Evolutionary conservation across 345 rosid genomes (phyloP).

Genomic region (Arabis alpina): DNA sequence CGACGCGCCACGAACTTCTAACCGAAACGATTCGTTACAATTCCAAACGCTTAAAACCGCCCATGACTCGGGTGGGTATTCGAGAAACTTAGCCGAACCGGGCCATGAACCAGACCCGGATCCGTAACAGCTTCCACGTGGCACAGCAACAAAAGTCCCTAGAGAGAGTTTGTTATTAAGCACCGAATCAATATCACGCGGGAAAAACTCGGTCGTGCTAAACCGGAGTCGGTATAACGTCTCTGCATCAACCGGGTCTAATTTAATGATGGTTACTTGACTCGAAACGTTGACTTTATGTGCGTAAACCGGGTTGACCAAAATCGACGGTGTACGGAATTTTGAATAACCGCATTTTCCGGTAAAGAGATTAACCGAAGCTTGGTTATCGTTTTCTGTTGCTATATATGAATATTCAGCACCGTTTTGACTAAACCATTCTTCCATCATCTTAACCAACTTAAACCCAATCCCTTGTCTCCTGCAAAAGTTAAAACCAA

Average conservation of each 20-base stretch:
- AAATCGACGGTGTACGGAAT: conserved; percentile 86
- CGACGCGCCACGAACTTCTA: conserved; percentile 89
- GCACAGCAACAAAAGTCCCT: conserved; percentile 85
- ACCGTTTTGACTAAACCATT: conserved; percentile 84
- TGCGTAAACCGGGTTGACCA: conserved; percentile 91
- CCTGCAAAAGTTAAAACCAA: conserved; percentile 46
- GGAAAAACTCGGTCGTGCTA: conserved; percentile 94
- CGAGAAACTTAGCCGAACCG: conserved; percentile 62
- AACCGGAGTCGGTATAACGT: conserved; percentile 71
- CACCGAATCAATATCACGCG: conserved; percentile 86
- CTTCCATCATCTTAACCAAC: conserved; percentile 66
- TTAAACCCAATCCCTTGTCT: conserved; percentile 85
- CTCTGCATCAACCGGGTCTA: conserved; percentile 68
- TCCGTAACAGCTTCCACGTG: conserved; percentile 59
- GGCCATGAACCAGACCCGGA: conserved; percentile 55
- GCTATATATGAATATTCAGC: conserved; percentile 93
- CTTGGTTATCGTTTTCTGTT: conserved; percentile 83
- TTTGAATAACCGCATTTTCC: conserved; percentile 81
- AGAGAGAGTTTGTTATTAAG: conserved; percentile 69
- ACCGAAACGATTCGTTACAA: conserved; percentile 69
- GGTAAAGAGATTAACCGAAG: conserved; percentile 85
- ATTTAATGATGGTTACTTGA: conserved; percentile 48
- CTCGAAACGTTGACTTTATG: conserved; percentile 55
- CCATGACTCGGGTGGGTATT: conserved; percentile 90
- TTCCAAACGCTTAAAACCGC: conserved; percentile 94